These are phyloP conservation scores for Crithidia fasciculata DNA, from an alignment of 208 protist genomes.

Conservation along the genomic window DNA sequence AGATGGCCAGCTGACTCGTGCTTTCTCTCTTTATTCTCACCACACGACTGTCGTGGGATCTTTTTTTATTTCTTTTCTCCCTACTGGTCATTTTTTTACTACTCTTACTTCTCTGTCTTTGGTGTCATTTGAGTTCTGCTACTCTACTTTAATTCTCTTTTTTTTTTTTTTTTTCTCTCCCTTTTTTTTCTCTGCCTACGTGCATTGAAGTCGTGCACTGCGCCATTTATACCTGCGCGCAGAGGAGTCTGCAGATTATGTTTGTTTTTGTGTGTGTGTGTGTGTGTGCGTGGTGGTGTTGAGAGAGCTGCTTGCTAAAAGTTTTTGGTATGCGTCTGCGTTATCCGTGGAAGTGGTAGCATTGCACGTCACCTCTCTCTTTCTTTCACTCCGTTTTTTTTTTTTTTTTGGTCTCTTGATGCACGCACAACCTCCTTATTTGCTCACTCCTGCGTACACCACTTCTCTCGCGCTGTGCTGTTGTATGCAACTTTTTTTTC, in stretches of 20 bases:
- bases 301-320: too few species aligned
- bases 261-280: too few species aligned
- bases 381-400: background rate
- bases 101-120: background rate
- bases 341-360: too few species aligned
- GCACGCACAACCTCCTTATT: too few species aligned
- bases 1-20: background rate
- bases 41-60: too few species aligned
- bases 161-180: background rate
- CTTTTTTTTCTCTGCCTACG: background rate
- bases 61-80: conserved; percentile 4
- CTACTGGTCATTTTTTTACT: background rate
- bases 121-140: conserved; percentile 2
- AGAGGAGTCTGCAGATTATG: too few species aligned
- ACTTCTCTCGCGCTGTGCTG: too few species aligned
- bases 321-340: too few species aligned
- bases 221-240: too few species aligned
- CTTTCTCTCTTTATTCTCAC: background rate
- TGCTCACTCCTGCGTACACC: too few species aligned
- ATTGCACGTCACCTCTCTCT: background rate
- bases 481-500: too few species aligned
- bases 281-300: too few species aligned
- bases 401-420: background rate
- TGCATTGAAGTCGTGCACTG: background rate
- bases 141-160: background rate